phyloP scores from a whole-genome alignment of 306 rosid species.

The Inga laurina region DNA sequence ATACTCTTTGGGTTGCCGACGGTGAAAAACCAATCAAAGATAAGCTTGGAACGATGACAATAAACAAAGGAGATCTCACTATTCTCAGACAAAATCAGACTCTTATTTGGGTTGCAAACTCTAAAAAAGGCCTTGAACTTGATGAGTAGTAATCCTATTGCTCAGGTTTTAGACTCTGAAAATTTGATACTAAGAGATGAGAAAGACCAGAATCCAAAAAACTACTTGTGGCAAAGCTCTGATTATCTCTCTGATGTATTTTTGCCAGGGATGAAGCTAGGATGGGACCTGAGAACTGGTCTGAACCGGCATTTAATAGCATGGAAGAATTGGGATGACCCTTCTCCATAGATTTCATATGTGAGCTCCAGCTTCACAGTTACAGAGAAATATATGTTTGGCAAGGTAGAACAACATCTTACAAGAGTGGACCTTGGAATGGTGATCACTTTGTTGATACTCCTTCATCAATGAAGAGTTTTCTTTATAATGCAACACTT shows the following conservation, averaged over 20 bases:
- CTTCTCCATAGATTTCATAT: slow-evolving; percentile 35
- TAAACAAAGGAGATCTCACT: slow-evolving; percentile 29
- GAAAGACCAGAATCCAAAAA: neutral
- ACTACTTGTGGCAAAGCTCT: neutral
- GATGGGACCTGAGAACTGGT: slow-evolving; percentile 44
- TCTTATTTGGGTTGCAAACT: slow-evolving; percentile 38
- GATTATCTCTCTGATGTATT: neutral
- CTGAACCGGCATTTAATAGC: slow-evolving; percentile 44
- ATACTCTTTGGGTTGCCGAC: neutral
- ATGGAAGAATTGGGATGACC: slow-evolving; percentile 49
- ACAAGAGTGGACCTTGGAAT: slow-evolving; percentile 42
- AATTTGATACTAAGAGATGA: neutral
- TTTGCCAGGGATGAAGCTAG: slow-evolving; percentile 11
- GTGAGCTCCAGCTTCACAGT: slow-evolving; percentile 10
- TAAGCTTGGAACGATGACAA: slow-evolving; percentile 29
- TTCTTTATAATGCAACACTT: neutral
- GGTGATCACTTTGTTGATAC: slow-evolving; percentile 33
- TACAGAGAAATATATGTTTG: slow-evolving; percentile 29
- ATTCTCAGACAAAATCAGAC: slow-evolving; percentile 25
- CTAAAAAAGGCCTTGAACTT: slow-evolving; percentile 1
- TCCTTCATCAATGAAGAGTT: neutral
- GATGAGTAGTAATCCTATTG: neutral
- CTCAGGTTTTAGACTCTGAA: neutral
- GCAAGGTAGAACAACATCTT: slow-evolving; percentile 8
- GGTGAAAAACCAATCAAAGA: neutral